These are phyloP conservation scores for Psilocybe sp. DNA, from an alignment of 768 basidiomycete genomes.

Conservation along the genomic window DNA sequence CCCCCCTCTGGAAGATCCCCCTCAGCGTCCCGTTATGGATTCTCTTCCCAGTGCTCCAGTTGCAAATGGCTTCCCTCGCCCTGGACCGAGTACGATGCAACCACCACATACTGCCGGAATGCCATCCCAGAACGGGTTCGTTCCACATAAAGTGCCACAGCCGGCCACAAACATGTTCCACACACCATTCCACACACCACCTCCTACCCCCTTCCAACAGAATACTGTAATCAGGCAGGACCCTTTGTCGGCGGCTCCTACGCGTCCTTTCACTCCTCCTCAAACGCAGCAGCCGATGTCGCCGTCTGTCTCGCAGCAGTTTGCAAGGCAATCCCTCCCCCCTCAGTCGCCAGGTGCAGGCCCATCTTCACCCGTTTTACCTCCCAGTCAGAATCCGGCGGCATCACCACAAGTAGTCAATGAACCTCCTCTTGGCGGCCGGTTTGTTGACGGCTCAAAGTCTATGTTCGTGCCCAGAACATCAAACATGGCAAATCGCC, in stretches of 20 bases:
- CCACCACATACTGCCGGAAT: constrained; percentile 35
- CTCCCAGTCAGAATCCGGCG: constrained; percentile 22
- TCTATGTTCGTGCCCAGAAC: constrained; percentile 71
- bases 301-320: constrained; percentile 14
- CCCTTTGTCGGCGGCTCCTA: constrained; percentile 26
- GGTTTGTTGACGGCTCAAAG: constrained; percentile 70
- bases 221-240: constrained; percentile 21
- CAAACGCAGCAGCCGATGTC: constrained; percentile 14
- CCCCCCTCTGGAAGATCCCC: constrained; percentile 63
- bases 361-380: constrained; percentile 41
- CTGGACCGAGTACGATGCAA: constrained; percentile 21
- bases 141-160: constrained; percentile 22
- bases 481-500: constrained; percentile 26
- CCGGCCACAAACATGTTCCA: constrained; percentile 12
- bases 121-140: constrained; percentile 21
- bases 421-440: constrained; percentile 59
- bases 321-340: constrained; percentile 15
- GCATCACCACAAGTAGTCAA: constrained; percentile 26
- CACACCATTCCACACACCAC: constrained; percentile 14
- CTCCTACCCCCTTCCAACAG: constrained; percentile 20
- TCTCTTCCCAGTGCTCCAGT: constrained; percentile 28
- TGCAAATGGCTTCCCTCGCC: constrained; percentile 31
- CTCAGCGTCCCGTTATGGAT: constrained; percentile 28
- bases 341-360: constrained; percentile 49
- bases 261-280: constrained; percentile 18